Conservation (phyloP, 768 basidiomycete species). For the Crassisporium funariophilum region DNA sequence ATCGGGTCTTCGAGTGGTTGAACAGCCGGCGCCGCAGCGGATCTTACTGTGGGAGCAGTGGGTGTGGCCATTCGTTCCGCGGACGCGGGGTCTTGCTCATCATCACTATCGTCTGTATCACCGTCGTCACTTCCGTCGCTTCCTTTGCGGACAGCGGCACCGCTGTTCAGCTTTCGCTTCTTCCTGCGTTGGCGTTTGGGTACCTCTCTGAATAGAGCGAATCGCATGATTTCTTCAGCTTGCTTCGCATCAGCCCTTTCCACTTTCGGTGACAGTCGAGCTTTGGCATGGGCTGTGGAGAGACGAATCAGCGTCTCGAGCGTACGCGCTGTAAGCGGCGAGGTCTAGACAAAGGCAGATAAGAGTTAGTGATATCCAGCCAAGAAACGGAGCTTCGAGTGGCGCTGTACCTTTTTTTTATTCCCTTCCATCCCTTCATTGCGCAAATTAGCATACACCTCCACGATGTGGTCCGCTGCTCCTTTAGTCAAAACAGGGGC, state of each 20-base stretch:
- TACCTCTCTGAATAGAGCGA: slow-evolving; percentile 97
- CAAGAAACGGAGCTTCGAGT: slow-evolving; percentile 9
- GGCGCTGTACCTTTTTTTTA: slow-evolving; percentile 69
- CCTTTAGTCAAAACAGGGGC: slow-evolving; percentile 88
- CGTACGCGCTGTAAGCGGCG: slow-evolving; percentile 96
- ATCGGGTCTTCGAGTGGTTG: slow-evolving; percentile 53
- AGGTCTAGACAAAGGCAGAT: slow-evolving; percentile 62
- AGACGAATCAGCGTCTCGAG: slow-evolving; percentile 98
- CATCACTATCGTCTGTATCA: slow-evolving; percentile 43
- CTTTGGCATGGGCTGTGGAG: slow-evolving; percentile 96
- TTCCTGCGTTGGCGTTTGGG: slow-evolving; percentile 79
- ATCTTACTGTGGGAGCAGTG: slow-evolving; percentile 29
- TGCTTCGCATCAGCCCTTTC: slow-evolving; percentile 83
- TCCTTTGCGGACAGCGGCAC: slow-evolving; percentile 52
- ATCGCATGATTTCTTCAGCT: slow-evolving; percentile 95
- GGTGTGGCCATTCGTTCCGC: slow-evolving; percentile 56
- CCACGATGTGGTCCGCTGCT: slow-evolving; percentile 92
- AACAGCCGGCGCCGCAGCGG: slow-evolving; percentile 26
- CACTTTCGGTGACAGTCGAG: slow-evolving; percentile 84
- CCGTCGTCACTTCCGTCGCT: slow-evolving; percentile 50
- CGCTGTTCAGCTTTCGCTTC: slow-evolving; percentile 83
- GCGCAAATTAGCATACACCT: slow-evolving; percentile 87
- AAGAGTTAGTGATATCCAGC: slow-evolving; percentile 3
- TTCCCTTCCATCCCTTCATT: slow-evolving; percentile 93
- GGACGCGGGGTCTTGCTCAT: slow-evolving; percentile 34